Evolutionary conservation across 1,139 yeast genomes (phyloP).

Genomic region (Kodamaea fungicola): DNA sequence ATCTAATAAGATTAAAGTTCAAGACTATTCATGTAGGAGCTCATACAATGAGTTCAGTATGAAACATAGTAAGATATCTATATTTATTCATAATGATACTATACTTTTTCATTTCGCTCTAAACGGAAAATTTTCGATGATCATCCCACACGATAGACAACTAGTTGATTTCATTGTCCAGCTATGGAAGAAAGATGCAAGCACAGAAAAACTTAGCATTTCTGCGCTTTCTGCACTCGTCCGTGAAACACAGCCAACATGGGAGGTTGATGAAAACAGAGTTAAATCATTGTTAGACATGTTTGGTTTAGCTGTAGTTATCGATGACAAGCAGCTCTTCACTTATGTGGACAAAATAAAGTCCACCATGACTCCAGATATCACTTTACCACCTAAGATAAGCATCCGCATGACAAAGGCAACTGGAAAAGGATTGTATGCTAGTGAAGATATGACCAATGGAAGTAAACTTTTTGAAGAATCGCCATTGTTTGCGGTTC

Average conservation of each 20-base stretch:
- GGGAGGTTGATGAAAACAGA: constrained; percentile 63
- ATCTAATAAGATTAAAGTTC: too few relatives aligned
- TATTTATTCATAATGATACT: too few relatives aligned
- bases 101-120: too few relatives aligned
- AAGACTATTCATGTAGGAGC: too few relatives aligned
- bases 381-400: constrained; percentile 46
- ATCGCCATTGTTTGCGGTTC: constrained; percentile 61
- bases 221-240: constrained; percentile 52
- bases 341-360: constrained; percentile 53
- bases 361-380: constrained; percentile 50
- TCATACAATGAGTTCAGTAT: too few relatives aligned
- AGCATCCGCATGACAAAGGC: constrained; percentile 41
- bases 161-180: constrained; percentile 59
- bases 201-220: constrained; percentile 56
- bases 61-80: too few relatives aligned
- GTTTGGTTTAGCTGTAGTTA: constrained; percentile 46
- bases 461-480: constrained; percentile 61
- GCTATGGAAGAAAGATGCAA: constrained; percentile 68
- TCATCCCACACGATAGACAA: constrained; percentile 59
- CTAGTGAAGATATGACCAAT: constrained; percentile 41
- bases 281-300: constrained; percentile 51
- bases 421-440: constrained; percentile 49
- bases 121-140: background rate
- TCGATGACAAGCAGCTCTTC: constrained; percentile 30
- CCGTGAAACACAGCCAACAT: constrained; percentile 49